Base-by-base conservation (phyloP, 139 green algal genomes). In the Tetradesmus lagerheimii region DNA sequence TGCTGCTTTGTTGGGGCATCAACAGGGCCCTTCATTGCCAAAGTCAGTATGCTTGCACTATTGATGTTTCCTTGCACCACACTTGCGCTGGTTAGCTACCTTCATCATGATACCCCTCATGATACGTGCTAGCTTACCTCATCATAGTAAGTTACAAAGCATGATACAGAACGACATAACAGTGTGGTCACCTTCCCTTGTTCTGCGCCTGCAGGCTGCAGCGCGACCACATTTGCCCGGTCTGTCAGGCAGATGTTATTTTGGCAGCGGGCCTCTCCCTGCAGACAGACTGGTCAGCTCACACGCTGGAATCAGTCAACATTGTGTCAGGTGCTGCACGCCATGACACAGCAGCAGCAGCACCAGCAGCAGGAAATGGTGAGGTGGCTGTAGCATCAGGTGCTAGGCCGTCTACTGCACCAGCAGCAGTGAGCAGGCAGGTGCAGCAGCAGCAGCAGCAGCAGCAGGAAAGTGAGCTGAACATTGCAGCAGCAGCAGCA, bases 221-320 rank as follows among this genome's bases (percentile, higher is more conserved):
- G 16, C n/a, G 80, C 0, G 50, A 76, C 80, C 80, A 86, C 50
- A 76, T 76, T n/a, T 86, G 80, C 50, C 80, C 80, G 18, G 35
- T 86, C 15, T 86, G 80, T 31, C 80, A 86, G 35, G 80, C 80
- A 23, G 80, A 86, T 14, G 80, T 86, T 0, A 75, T 86, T 29
- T 15, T 75, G 5, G 80, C 80, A 76, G 50, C 80, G 9, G 80
- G 80, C 29, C 80, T 86, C 0, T 76, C 47, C 31, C 16, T 34
- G 18, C 31, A 50, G 25, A 0, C 66, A 16, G 80, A 86, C 31
- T 86, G 80, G 80, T 76, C 45, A 47, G 50, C 18, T 11, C 80
- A 86, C 47, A 86, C 80, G 0, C 23, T 27, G 18, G 47, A 47
- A 15, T 29, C 47, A 6, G 34, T 86, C 25, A 75, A 86, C 31